Percentiles rank a stretch among this genome's conserved stretches.
Evolutionary conservation across 306 rosid species (phyloP).

Genomic region (Bauhinia variegata): DNA sequence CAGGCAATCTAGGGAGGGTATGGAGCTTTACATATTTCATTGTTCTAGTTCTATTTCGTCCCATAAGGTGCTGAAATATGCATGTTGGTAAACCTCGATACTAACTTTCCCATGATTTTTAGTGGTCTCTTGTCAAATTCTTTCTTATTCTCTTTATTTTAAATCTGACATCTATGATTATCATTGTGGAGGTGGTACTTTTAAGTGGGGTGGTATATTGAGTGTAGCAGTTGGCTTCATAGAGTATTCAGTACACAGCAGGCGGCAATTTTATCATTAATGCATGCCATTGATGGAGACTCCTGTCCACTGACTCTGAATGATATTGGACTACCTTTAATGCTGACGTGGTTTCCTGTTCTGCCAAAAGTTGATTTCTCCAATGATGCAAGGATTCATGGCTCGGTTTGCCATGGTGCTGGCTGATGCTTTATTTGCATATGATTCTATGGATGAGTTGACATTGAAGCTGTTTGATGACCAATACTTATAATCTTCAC

Average conservation of each 20-base stretch:
- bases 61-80: conserved; percentile 38
- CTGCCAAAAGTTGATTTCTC: conserved; percentile 34
- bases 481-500: conserved; percentile 29
- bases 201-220: conserved; percentile 39
- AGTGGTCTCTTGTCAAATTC: conserved; percentile 20
- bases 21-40: conserved; percentile 27
- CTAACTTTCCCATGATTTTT: conserved; percentile 26
- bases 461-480: conserved; percentile 34
- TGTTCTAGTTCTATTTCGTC: conserved; percentile 35
- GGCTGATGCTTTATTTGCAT: conserved; percentile 31
- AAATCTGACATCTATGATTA: conserved; percentile 15
- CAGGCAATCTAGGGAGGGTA: conserved; percentile 43
- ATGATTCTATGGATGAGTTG: conserved; percentile 28
- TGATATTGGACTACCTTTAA: conserved; percentile 25
- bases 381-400: conserved; percentile 35
- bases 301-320: conserved; percentile 29
- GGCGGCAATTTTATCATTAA: conserved; percentile 40
- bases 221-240: conserved; percentile 12
- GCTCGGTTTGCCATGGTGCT: not conserved
- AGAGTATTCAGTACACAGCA: not conserved
- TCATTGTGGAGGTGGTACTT: conserved; percentile 35
- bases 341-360: conserved; percentile 40
- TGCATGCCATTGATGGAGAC: conserved; percentile 43
- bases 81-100: conserved; percentile 37
- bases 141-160: conserved; percentile 26